phyloP scores from a whole-genome alignment of 139 green algal species.

The Edaphochlamys debaryana region DNA sequence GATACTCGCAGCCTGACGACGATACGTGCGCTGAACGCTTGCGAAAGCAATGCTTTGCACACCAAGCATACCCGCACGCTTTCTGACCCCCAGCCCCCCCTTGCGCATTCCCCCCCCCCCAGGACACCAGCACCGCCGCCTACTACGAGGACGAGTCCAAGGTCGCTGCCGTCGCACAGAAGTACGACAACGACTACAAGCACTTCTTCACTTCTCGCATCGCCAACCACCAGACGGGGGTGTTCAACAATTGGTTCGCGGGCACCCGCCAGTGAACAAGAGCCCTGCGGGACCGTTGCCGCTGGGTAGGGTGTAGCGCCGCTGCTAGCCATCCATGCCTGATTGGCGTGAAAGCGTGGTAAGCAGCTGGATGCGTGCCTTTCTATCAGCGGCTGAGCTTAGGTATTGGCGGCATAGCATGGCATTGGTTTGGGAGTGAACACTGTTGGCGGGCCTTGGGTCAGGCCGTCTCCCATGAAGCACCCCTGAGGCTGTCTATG shows the following conservation, averaged over 20 bases:
- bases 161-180: neutral
- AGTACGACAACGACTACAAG: constrained; percentile 37
- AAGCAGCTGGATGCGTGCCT: too few relatives aligned
- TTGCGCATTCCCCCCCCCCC: neutral
- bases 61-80: neutral
- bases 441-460: too few relatives aligned
- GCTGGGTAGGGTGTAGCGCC: too few relatives aligned
- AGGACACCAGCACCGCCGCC: neutral
- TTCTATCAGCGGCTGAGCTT: too few relatives aligned
- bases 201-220: constrained; percentile 19
- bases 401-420: too few relatives aligned
- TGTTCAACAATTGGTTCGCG: constrained; percentile 6
- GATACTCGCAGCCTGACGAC: too few relatives aligned
- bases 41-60: neutral
- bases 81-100: neutral
- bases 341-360: neutral
- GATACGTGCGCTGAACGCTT: too few relatives aligned
- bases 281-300: neutral
- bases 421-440: too few relatives aligned
- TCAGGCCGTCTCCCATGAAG: too few relatives aligned
- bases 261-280: neutral
- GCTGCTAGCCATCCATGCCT: too few relatives aligned
- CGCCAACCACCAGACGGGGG: constrained; percentile 3
- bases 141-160: constrained; percentile 34
- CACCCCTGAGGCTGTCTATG: too few relatives aligned